phyloP scores from a whole-genome alignment of 2,329 filamentous ascomycete genomes.

The Tolypocladium pustulatum region DNA sequence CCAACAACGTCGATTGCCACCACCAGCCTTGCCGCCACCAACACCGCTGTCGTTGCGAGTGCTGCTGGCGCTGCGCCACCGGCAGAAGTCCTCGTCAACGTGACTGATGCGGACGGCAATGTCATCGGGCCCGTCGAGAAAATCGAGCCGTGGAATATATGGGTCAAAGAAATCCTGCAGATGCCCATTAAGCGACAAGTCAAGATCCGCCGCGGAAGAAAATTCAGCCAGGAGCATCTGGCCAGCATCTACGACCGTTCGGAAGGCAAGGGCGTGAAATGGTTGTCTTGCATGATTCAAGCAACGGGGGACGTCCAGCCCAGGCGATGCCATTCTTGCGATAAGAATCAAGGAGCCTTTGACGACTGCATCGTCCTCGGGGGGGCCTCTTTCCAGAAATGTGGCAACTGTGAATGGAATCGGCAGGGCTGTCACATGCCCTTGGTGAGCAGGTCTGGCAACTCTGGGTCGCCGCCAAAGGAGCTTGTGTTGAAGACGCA shows the following conservation, averaged over 20 bases:
- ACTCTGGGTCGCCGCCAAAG: not conserved
- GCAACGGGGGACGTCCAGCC: constrained; percentile 32
- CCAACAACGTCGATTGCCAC: constrained; percentile 1
- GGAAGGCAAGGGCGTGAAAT: constrained; percentile 32
- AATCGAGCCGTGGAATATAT: constrained; percentile 28
- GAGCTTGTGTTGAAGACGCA: not conserved
- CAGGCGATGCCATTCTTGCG: constrained; percentile 29
- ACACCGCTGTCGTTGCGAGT: not conserved
- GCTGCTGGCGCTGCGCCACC: not conserved
- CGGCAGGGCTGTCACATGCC: constrained; percentile 23
- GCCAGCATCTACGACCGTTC: constrained; percentile 28
- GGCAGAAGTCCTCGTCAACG: constrained; percentile 17
- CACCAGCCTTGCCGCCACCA: not conserved
- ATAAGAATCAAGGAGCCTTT: constrained; percentile 32
- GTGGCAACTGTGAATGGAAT: constrained; percentile 43
- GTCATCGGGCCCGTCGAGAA: constrained; percentile 26
- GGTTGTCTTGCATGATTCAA: constrained; percentile 39
- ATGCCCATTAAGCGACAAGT: constrained; percentile 27
- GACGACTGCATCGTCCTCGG: constrained; percentile 33
- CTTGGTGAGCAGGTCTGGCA: not conserved
- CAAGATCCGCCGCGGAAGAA: constrained; percentile 29
- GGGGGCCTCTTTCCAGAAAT: constrained; percentile 31
- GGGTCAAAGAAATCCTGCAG: constrained; percentile 24
- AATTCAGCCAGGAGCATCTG: constrained; percentile 28
- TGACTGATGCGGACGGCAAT: constrained; percentile 26